Evolutionary conservation across 305 asterid genomes (phyloP).

Genomic region (Rubia balearica): DNA sequence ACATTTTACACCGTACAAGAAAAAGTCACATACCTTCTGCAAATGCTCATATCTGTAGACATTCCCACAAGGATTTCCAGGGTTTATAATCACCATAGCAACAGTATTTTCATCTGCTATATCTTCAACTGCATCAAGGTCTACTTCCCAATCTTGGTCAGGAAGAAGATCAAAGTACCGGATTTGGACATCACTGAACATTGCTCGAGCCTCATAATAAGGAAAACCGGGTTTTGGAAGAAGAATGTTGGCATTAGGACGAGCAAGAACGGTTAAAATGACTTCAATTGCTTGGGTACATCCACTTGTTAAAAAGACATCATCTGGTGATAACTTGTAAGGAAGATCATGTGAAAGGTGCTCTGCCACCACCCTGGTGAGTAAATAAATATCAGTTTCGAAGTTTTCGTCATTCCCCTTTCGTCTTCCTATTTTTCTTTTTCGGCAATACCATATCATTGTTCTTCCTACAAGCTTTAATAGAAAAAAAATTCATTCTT

Average conservation of each 20-base stretch:
- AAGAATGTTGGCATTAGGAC: conserved; percentile 69
- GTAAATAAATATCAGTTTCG: not conserved
- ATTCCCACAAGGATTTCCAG: conserved; percentile 92
- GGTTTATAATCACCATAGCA: conserved; percentile 68
- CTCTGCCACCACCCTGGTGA: conserved; percentile 62
- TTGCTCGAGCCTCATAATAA: conserved; percentile 64
- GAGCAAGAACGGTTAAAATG: conserved; percentile 40
- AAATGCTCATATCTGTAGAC: conserved; percentile 60
- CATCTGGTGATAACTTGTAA: conserved; percentile 50
- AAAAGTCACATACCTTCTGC: conserved; percentile 35
- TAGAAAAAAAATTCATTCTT: not conserved
- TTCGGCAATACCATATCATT: not conserved
- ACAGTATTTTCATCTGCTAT: conserved; percentile 64
- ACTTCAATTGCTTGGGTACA: conserved; percentile 66
- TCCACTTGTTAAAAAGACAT: conserved; percentile 61
- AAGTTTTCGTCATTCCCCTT: not conserved
- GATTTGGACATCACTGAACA: conserved; percentile 48
- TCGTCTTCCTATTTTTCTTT: not conserved
- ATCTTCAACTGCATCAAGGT: conserved; percentile 47
- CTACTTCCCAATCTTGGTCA: conserved; percentile 70
- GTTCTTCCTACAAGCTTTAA: not conserved
- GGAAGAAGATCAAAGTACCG: conserved; percentile 68
- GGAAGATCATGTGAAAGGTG: conserved; percentile 67
- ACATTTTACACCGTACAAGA: not conserved
- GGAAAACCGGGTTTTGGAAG: conserved; percentile 85